phyloP scores from a whole-genome alignment of 495 filamentous ascomycete species.

The Neurospora pannonica region DNA sequence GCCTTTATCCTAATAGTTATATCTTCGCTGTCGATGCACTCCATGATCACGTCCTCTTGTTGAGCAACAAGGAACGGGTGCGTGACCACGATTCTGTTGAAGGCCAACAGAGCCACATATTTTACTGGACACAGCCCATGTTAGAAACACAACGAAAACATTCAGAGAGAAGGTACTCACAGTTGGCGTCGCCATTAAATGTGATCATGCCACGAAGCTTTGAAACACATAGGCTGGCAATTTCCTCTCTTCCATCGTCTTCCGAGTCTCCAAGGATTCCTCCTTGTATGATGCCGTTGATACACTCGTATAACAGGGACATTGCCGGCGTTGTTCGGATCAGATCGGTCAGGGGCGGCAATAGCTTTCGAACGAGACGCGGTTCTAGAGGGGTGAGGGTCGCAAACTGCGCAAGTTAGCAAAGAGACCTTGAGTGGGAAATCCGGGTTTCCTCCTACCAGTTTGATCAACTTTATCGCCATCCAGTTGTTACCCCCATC shows the following conservation, averaged over 20 bases:
- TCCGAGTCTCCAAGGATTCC: constrained; percentile 78
- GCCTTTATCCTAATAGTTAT: constrained; percentile 94
- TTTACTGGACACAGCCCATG: constrained; percentile 50
- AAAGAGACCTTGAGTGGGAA: neutral
- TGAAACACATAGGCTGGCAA: constrained; percentile 84
- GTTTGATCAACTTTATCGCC: constrained; percentile 97
- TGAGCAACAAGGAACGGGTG: constrained; percentile 79
- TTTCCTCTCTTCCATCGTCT: constrained; percentile 75
- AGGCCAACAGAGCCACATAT: constrained; percentile 92
- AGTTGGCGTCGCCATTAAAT: constrained; percentile 83
- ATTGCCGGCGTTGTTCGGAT: constrained; percentile 92
- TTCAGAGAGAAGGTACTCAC: constrained; percentile 39
- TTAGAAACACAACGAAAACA: neutral
- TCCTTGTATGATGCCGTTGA: constrained; percentile 95
- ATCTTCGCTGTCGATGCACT: constrained; percentile 90
- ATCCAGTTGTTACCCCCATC: constrained; percentile 97
- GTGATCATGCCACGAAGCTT: constrained; percentile 92
- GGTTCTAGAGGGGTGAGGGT: constrained; percentile 90
- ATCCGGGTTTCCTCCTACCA: constrained; percentile 44
- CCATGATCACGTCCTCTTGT: constrained; percentile 91
- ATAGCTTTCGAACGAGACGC: constrained; percentile 79
- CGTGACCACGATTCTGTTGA: constrained; percentile 84
- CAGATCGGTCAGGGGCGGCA: constrained; percentile 86
- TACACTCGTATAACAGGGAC: constrained; percentile 95
- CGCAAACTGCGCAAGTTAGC: constrained; percentile 59